phyloP scores from a whole-genome alignment of 805 yeast species.

The Schizosaccharomyces pombe region ASM294v3 CU329670.1:3017501-3018000 shows the following conservation, averaged over 20 bases:
- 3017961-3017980: constrained; percentile 64
- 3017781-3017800: too few relatives aligned
- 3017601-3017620: constrained; percentile 50
- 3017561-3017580: constrained; percentile 49
- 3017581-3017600: constrained; percentile 35
- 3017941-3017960: constrained; percentile 33
- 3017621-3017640: not conserved
- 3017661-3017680: not conserved
- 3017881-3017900: not conserved
- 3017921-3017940: not conserved
- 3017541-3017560: constrained; percentile 29
- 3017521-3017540: constrained; percentile 75
- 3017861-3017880: too few relatives aligned
- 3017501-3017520: constrained; percentile 88
- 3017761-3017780: too few relatives aligned
- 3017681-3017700: too few relatives aligned
- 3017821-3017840: not conserved
- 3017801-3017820: too few relatives aligned
- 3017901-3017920: not conserved
- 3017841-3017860: not conserved
- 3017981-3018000: constrained; percentile 58
- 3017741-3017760: too few relatives aligned
- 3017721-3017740: too few relatives aligned
- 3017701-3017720: too few relatives aligned
- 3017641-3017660: not conserved